A percentile compares a stretch with the other conserved stretches of the same genome.
Evolutionary conservation across 2,329 filamentous ascomycete genomes (phyloP).

Genomic region (Amylocarpus encephaloides): DNA sequence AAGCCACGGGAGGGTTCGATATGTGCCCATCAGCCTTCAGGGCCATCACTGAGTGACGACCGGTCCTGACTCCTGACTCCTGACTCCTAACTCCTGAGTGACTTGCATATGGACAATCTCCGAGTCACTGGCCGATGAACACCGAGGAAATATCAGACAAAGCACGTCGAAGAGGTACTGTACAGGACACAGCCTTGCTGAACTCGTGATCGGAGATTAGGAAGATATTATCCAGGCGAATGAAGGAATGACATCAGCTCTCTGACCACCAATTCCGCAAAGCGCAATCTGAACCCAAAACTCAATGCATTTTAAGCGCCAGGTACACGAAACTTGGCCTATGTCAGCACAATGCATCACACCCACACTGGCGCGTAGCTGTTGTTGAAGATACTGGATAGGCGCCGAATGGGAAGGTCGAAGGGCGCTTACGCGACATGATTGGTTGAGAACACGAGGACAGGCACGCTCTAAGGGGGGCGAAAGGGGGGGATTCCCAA

Average conservation of each 20-base stretch:
- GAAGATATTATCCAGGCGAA: background rate
- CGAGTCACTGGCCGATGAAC: background rate
- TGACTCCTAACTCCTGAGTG: no score
- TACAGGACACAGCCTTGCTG: background rate
- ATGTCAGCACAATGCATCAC: constrained; percentile 13
- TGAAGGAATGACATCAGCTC: constrained; percentile 7
- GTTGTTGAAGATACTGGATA: constrained; percentile 8
- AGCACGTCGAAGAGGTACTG: background rate
- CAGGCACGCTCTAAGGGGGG: background rate
- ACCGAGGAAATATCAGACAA: background rate
- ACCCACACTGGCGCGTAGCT: constrained; percentile 20
- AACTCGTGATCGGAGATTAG: constrained; percentile 10
- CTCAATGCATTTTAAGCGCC: constrained; percentile 18
- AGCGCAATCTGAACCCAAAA: background rate
- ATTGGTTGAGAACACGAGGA: constrained; percentile 12
- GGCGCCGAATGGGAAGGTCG: constrained; percentile 18
- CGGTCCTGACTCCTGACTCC: no score
- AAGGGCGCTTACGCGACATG: constrained; percentile 9
- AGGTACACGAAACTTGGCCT: constrained; percentile 22
- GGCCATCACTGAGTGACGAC: no score
- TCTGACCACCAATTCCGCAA: background rate
- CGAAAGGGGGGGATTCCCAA: background rate
- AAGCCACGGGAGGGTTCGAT: no score
- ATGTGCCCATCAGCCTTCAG: no score
- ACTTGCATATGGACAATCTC: background rate